Evolutionary conservation across 495 filamentous ascomycete species (phyloP).

Genomic region (Neurospora sp.): DNA sequence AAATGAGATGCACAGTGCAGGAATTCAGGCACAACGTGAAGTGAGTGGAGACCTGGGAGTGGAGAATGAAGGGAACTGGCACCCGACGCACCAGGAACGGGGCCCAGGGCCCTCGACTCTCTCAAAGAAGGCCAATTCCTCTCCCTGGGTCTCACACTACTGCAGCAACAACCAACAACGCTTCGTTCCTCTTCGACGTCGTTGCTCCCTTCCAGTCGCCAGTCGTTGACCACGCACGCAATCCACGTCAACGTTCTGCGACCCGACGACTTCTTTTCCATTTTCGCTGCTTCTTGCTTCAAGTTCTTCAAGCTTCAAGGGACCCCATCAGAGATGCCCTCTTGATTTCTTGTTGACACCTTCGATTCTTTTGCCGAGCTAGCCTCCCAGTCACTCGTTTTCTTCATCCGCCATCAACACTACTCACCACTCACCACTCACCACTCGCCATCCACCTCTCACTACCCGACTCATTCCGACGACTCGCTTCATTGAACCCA

Average conservation of each 20-base stretch:
- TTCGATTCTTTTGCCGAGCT: slow-evolving; percentile 35
- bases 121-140: slow-evolving; percentile 2
- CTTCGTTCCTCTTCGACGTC: slow-evolving; percentile 3
- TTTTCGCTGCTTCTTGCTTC: neutral
- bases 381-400: slow-evolving; percentile 45
- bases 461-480: neutral
- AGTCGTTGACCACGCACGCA: neutral
- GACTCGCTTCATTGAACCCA: slow-evolving; percentile 1
- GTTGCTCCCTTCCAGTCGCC: neutral
- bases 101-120: slow-evolving; percentile 14
- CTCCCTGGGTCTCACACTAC: neutral
- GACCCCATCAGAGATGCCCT: neutral
- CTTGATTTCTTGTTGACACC: slow-evolving; percentile 10
- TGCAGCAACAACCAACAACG: slow-evolving; percentile 2
- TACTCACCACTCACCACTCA: slow-evolving; percentile 3
- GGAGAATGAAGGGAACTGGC: neutral
- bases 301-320: neutral
- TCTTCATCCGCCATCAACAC: slow-evolving; percentile 7
- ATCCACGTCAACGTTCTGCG: neutral
- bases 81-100: neutral
- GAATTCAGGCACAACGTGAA: slow-evolving; percentile 2
- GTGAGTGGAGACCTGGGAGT: neutral
- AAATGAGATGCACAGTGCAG: slow-evolving; percentile 12
- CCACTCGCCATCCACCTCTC: neutral
- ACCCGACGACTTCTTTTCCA: neutral